Base-by-base conservation (phyloP, 2,329 filamentous ascomycete species). In the Simplicillium sp. region DNA sequence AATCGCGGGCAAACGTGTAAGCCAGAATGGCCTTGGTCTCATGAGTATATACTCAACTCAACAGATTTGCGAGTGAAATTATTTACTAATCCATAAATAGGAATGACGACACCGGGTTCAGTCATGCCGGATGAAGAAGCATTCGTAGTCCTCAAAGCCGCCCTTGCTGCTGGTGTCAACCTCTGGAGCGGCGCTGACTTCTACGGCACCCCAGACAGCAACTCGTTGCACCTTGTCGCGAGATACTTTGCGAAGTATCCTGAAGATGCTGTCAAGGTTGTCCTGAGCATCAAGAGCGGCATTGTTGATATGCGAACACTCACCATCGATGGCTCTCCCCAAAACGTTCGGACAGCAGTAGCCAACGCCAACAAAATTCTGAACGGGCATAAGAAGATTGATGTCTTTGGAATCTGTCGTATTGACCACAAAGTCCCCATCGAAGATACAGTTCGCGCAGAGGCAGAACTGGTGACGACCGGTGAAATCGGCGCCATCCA, bases 211-310 rank as follows among this genome's bases (percentile, higher is more conserved):
- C 64, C 66, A 0, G 55, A 67, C 2, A 59, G 61, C 42, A 73
- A 77, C 52, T 73, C 70, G 1, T 57, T 77, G 29, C 65, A 70
- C 36, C 58, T 79, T 13, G 52, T 77, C 34, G 64, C 70, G 38
- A 59, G 66, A 29, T 79, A 78, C 55, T 77, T 79, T 50, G 61
- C 62, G 15, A 60, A 65, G 34, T 66, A 77, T 51, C 75, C 74
- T 1, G 67, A 74, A 44, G 70, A 77, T 45, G 71, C 72, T 3
- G 57, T 64, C 16, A 72, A 76, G 50, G 66, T 79, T 2, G 62
- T 77, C 7, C 55, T 80, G 11, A 68, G 64, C 46, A 65, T 79
- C 49, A 80, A 80, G 52, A 72, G 73, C 8, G 71, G 65, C 0
- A 37, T 65, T 17, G 53, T 25, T 25, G 20, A 25, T 9, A 25